Base-by-base conservation (phyloP, 371 early-diverging fungal genomes). In the Mortierella polycephala region DNA sequence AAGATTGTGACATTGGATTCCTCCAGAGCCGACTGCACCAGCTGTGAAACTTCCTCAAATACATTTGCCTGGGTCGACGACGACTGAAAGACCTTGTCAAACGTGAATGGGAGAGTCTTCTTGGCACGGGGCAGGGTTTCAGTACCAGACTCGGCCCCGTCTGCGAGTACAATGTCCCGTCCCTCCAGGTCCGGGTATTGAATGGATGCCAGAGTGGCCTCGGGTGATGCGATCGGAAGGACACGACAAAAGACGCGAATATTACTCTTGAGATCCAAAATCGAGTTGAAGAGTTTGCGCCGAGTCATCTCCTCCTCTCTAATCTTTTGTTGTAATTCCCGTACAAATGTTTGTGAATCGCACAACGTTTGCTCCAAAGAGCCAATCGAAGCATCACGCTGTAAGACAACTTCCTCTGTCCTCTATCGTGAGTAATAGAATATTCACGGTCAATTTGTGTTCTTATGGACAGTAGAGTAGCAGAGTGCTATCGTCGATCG, bases 1-100 rank as follows among this genome's bases (percentile, higher is more conserved):
- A 99, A 98, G 45, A 99, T 95, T 81, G 98, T 98, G 8, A 96
- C 96, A 50, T 94, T 96, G 75, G 94, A 99, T 5, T 99, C 99
- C 80, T 98, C 98, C 44, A 98, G 72, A 0, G 96, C 96, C 6
- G 95, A 94, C 81, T 97, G 96, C 6, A 99, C 92, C 20, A 98
- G 83, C 74, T 94, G 95, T 40, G 94, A 91, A 14, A 99, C 91
- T 69, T 99, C 99, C 44, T 90, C 90, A 90, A 93, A 99, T 12
- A 99, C 91, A 20, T 89, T 86, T 14, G 84, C 71, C 84, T 99
- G 99, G 5, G 84, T 82, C 46, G 86, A 67, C 1, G 62, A 51
- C 5, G 94, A 88, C 21, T 81, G 79, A 83, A 97, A 98, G 2
- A 99, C 93, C 49, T 82, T 67, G 56, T 86, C 85, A 81, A 96